Percentiles rank a stretch among this genome's conserved stretches.
Conservation (phyloP, 768 basidiomycete species). For the Boletus subcaerulescens region DNA sequence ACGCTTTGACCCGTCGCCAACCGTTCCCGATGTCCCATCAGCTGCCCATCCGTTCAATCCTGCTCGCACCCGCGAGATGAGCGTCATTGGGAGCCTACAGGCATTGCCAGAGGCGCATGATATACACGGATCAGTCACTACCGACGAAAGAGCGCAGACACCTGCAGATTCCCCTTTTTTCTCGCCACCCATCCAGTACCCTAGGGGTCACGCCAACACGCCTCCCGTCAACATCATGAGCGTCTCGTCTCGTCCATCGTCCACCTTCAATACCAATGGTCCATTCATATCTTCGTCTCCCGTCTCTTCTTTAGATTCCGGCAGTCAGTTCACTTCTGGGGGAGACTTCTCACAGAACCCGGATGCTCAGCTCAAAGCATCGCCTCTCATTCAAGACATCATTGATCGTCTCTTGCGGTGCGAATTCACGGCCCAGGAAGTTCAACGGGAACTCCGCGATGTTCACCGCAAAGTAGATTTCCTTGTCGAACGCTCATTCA, state of each 20-base stretch:
- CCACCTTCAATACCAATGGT: conserved; percentile 43
- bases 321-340: conserved; percentile 55
- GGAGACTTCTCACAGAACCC: conserved; percentile 50
- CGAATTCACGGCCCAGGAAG: conserved; percentile 66
- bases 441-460: conserved; percentile 71
- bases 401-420: conserved; percentile 70
- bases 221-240: conserved; percentile 42
- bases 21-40: conserved; percentile 45
- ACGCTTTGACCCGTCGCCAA: conserved; percentile 37
- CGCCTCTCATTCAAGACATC: conserved; percentile 73
- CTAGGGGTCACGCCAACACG: conserved; percentile 40
- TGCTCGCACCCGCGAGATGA: conserved; percentile 45
- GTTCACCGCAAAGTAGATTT: conserved; percentile 76
- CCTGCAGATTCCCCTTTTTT: conserved; percentile 38
- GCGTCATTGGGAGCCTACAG: conserved; percentile 48
- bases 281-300: conserved; percentile 66
- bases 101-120: conserved; percentile 56
- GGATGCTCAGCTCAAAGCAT: conserved; percentile 72
- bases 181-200: conserved; percentile 36
- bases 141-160: conserved; percentile 25
- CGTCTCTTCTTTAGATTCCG: conserved; percentile 75
- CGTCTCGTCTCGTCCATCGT: conserved; percentile 37
- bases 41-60: conserved; percentile 42
- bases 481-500: conserved; percentile 64
- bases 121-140: conserved; percentile 36